phyloP scores from a whole-genome alignment of 441 rosid species.

The Capsella rubella region DNA sequence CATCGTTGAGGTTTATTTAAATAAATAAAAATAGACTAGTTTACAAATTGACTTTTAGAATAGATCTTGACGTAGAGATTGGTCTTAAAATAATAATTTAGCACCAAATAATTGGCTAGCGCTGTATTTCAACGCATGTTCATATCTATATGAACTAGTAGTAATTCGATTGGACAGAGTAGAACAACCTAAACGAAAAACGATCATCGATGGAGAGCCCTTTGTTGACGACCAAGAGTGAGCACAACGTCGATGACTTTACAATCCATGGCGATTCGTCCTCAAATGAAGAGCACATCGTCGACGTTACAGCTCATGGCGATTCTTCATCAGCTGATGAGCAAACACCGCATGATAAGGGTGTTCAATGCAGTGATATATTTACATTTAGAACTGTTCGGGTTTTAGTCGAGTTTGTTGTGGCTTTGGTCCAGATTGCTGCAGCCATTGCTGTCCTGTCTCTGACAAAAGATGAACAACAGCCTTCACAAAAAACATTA shows the following conservation, averaged over 20 bases:
- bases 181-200: not conserved
- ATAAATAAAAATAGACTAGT: too few species aligned
- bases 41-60: too few species aligned
- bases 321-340: not conserved
- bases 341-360: not conserved
- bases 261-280: not conserved
- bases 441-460: not conserved
- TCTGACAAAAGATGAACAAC: not conserved
- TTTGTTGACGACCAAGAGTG: constrained; percentile 22
- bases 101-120: not conserved
- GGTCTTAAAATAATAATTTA: not conserved
- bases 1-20: too few species aligned
- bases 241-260: not conserved
- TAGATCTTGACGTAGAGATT: not conserved
- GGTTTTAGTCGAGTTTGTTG: not conserved
- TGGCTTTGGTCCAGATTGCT: not conserved
- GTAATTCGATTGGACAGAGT: too few species aligned
- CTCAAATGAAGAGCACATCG: not conserved
- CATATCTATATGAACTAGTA: not conserved
- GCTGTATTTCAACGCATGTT: not conserved
- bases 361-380: not conserved
- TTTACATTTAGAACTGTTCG: not conserved
- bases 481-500: too few species aligned
- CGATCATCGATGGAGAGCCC: constrained; percentile 20
- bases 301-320: not conserved